Evolutionary conservation across 257 asterid species (phyloP).

Genomic region (Marsdenia floribunda): DNA sequence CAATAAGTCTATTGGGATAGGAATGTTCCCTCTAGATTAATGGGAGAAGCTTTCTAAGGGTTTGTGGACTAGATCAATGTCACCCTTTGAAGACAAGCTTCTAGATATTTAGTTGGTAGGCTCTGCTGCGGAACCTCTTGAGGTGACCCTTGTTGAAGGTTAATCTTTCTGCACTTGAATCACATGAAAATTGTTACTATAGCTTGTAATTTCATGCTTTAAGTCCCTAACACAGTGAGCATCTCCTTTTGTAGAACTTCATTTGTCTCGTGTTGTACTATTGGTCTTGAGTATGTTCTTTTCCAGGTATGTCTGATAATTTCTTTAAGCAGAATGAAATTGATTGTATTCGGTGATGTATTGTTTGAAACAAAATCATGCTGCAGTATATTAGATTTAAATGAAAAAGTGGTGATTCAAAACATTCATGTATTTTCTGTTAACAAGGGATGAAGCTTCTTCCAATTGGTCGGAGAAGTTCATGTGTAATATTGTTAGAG

Average conservation of each 20-base stretch:
- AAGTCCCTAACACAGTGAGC: slow-evolving; percentile 1
- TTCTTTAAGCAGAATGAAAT: not conserved
- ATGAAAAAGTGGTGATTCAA: not conserved
- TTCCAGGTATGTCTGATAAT: slow-evolving; percentile 54
- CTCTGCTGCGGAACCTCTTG: slow-evolving; percentile 46
- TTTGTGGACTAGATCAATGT: slow-evolving; percentile 68
- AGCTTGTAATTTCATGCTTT: not conserved
- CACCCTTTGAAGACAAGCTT: slow-evolving; percentile 80
- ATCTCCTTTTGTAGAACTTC: slow-evolving; percentile 52
- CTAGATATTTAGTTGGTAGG: slow-evolving; percentile 61
- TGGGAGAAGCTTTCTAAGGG: slow-evolving; percentile 78
- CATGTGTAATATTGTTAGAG: too few species aligned
- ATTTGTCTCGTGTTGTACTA: slow-evolving; percentile 53
- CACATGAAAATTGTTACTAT: not conserved
- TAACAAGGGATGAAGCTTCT: slow-evolving; percentile 96
- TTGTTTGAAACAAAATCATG: not conserved
- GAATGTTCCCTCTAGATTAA: slow-evolving; percentile 72
- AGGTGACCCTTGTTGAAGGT: slow-evolving; percentile 87
- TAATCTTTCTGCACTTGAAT: slow-evolving; percentile 19
- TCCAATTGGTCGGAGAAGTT: slow-evolving; percentile 81
- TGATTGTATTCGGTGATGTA: not conserved
- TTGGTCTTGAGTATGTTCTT: slow-evolving; percentile 68
- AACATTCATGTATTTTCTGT: slow-evolving; percentile 5
- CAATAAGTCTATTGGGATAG: slow-evolving; percentile 67
- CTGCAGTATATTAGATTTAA: not conserved